Evolutionary conservation across 2,329 filamentous ascomycete species (phyloP).

Genomic region (Calycina herbarum): DNA sequence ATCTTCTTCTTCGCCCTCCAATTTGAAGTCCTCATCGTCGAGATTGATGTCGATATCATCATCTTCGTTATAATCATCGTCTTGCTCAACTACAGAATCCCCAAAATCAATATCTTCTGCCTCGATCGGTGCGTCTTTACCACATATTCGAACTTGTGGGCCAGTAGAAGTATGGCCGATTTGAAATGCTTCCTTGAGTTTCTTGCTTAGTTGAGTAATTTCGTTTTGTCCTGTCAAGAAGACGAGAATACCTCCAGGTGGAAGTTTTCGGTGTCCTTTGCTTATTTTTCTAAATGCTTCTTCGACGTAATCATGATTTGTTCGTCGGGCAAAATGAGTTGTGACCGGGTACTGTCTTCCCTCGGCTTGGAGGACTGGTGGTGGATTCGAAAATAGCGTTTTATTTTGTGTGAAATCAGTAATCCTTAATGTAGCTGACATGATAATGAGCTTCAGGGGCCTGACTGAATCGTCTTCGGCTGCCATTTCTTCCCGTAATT

Average conservation of each 20-base stretch:
- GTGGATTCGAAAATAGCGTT: conserved; percentile 73
- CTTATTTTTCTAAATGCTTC: conserved; percentile 87
- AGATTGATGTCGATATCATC: conserved; percentile 62
- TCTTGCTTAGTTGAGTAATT: conserved; percentile 80
- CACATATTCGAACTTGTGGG: conserved; percentile 72
- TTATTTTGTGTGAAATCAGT: conserved; percentile 87
- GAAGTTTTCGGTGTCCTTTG: conserved; percentile 84
- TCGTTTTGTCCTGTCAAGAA: conserved; percentile 95
- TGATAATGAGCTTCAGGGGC: conserved; percentile 91
- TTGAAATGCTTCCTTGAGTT: conserved; percentile 65
- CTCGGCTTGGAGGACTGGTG: conserved; percentile 85
- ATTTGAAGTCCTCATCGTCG: conserved; percentile 51
- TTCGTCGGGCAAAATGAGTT: conserved; percentile 81
- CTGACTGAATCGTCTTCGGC: conserved; percentile 69
- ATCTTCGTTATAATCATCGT: conserved; percentile 55
- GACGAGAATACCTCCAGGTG: conserved; percentile 86
- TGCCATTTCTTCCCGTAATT: conserved; percentile 73
- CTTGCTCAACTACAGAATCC: conserved; percentile 55
- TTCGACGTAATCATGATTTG: conserved; percentile 83
- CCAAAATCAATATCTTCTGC: conserved; percentile 86
- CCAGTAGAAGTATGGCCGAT: conserved; percentile 49
- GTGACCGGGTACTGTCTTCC: conserved; percentile 91
- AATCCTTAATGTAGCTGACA: conserved; percentile 93
- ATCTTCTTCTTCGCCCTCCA: conserved; percentile 62
- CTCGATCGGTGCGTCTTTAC: conserved; percentile 76